phyloP scores from a whole-genome alignment of 1,139 yeast species.

The Taphrina pruni region DNA sequence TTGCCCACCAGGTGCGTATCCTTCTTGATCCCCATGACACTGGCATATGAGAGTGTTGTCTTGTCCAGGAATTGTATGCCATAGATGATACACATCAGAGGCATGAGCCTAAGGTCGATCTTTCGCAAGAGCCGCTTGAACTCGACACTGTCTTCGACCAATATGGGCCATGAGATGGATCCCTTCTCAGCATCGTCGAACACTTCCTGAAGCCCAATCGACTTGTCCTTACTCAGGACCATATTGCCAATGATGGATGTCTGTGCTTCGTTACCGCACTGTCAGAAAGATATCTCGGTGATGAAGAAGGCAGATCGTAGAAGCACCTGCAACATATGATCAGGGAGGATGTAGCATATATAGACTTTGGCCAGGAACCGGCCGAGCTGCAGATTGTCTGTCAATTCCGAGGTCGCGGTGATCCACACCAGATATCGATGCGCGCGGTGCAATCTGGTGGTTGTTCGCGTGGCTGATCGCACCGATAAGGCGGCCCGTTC shows the following conservation, averaged over 20 bases:
- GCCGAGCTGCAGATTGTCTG: too few relatives aligned
- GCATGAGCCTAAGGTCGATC: constrained; percentile 60
- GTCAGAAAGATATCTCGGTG: too few relatives aligned
- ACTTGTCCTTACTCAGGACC: constrained; percentile 1
- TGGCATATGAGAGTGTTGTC: constrained; percentile 63
- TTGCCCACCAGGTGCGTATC: constrained; percentile 52
- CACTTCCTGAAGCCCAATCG: not conserved
- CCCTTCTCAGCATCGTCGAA: constrained; percentile 15
- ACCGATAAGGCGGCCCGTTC: not conserved
- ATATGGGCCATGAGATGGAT: constrained; percentile 4
- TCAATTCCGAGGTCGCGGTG: too few relatives aligned
- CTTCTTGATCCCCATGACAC: constrained; percentile 63
- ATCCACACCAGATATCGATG: too few relatives aligned
- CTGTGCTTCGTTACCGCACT: too few relatives aligned
- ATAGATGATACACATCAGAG: constrained; percentile 62
- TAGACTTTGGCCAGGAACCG: too few relatives aligned
- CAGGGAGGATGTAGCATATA: too few relatives aligned
- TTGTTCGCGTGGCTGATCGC: too few relatives aligned
- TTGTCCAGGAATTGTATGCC: constrained; percentile 71
- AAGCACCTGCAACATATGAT: too few relatives aligned
- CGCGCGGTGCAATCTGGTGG: too few relatives aligned
- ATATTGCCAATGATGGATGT: not conserved
- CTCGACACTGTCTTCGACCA: constrained; percentile 8
- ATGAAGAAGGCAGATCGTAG: too few relatives aligned
- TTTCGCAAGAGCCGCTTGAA: constrained; percentile 51